Percentiles rank a stretch among this genome's conserved stretches.
Conservation (phyloP, 805 yeast genomes). For the Metschnikowia koreensis region DNA sequence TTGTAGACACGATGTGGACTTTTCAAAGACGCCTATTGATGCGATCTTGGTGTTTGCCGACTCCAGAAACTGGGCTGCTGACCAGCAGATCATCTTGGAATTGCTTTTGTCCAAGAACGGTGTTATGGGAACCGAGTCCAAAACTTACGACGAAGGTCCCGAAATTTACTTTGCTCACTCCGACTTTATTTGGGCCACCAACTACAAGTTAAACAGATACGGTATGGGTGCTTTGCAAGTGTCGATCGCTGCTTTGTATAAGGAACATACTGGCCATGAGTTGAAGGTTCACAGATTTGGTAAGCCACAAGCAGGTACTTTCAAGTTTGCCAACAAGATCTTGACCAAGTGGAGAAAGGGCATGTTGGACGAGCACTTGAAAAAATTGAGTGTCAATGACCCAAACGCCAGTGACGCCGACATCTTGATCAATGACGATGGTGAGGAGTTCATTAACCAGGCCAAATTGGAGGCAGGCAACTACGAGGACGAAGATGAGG, state of each 20-base stretch:
- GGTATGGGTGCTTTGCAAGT: conserved; percentile 96
- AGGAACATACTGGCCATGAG: conserved; percentile 81
- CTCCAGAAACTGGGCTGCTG: conserved; percentile 90
- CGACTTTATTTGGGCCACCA: conserved; percentile 92
- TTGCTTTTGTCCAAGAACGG: conserved; percentile 74
- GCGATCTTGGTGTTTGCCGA: conserved; percentile 90
- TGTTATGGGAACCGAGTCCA: conserved; percentile 76
- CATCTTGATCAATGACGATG: conserved; percentile 42
- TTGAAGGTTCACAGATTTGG: conserved; percentile 81
- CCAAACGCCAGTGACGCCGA: conserved; percentile 44
- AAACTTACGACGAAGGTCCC: conserved; percentile 74
- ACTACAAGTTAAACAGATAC: conserved; percentile 75
- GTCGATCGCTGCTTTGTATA: conserved; percentile 78
- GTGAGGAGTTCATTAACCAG: conserved; percentile 45
- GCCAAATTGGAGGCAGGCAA: conserved; percentile 38
- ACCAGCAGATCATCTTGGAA: conserved; percentile 85
- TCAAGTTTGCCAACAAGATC: conserved; percentile 77
- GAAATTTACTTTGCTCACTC: conserved; percentile 85
- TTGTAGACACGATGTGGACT: conserved; percentile 55
- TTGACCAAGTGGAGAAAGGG: conserved; percentile 76
- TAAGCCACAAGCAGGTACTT: conserved; percentile 86
- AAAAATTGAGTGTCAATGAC: conserved; percentile 45
- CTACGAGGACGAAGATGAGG: conserved; percentile 30
- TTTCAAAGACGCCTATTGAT: conserved; percentile 64
- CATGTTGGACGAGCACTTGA: conserved; percentile 70